phyloP scores from a whole-genome alignment of 805 yeast genomes.

The Hanseniaspora singularis region DNA sequence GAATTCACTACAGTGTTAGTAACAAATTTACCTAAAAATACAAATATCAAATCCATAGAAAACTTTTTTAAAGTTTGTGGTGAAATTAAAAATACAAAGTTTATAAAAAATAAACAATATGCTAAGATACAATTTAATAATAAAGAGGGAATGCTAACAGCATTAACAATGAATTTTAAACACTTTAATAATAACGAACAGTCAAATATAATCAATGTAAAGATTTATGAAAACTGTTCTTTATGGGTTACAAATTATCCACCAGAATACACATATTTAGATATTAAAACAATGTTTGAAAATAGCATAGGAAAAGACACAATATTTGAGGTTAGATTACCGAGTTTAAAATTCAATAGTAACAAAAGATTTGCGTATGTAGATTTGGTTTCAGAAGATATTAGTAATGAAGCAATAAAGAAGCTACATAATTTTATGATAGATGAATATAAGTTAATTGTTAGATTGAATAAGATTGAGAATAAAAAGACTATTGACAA shows the following conservation, averaged over 20 bases:
- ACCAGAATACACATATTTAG: constrained; percentile 34
- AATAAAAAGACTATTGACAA: constrained; percentile 36
- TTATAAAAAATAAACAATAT: constrained; percentile 20
- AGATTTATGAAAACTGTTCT: constrained; percentile 37
- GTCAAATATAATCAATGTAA: constrained; percentile 36
- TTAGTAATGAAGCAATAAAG: constrained; percentile 36
- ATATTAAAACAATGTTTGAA: constrained; percentile 34
- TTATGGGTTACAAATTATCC: constrained; percentile 70
- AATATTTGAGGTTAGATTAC: constrained; percentile 46
- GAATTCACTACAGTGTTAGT: constrained; percentile 52
- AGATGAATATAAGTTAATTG: constrained; percentile 37
- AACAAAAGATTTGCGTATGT: constrained; percentile 64
- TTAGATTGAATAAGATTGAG: constrained; percentile 51
- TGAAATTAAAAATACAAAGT: constrained; percentile 31
- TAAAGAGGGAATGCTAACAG: constrained; percentile 40
- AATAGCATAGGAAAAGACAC: constrained; percentile 27
- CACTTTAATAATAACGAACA: constrained; percentile 24
- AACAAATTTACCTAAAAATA: constrained; percentile 33
- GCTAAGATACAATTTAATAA: constrained; percentile 51
- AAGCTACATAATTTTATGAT: constrained; percentile 32
- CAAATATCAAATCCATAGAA: constrained; percentile 32
- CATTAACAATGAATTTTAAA: constrained; percentile 50
- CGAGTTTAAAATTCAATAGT: constrained; percentile 44
- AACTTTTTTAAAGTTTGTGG: constrained; percentile 54
- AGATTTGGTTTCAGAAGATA: constrained; percentile 37